Base-by-base conservation (phyloP, 2,329 filamentous ascomycete genomes). In the Amesomyces nigricolor region DNA sequence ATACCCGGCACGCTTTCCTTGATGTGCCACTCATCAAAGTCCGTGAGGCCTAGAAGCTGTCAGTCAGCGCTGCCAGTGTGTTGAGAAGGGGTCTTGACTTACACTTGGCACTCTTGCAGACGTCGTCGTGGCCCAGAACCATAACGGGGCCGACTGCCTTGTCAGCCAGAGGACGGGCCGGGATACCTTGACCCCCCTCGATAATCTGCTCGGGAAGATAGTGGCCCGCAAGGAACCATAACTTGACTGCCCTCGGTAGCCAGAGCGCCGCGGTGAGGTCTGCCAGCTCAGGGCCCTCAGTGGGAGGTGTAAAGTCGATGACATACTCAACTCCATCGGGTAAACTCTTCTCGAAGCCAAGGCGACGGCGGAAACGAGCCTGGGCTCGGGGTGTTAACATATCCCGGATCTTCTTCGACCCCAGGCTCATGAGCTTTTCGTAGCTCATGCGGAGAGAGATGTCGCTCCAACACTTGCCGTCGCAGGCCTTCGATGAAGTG, bases 301-400 rank as follows among this genome's bases (percentile, higher is more conserved):
- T 69, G 0, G 80, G 76, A 0, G 84, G 85, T 0, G 83, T 86
- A 11, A 88, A 72, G 61, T 88, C 83, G 37, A 88, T 63, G 16
- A 86, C 70, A 60, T 79, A 87, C 55, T 76, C 75, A 63, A 86
- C 69, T 0, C 74, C 77, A 2, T 68, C 61, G 0, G 71, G 72
- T 9, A 74, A 63, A 13, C 63, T 64, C 13, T 63, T 65, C 22
- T 69, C 63, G 37, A 72, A 60, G 42, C 69, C 69, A 17, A 70
- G 70, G 13, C 70, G 72, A 19, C 75, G 69, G 38, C 64, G 66
- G 14, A 70, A 63, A 5, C 71, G 71, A 22, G 68, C 70, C 61
- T 78, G 75, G 9, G 70, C 69, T 7, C 68, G 67, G 0, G 74
- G 72, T 10, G 66, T 66, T 3, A 82, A 67, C 65, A 78, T 71